phyloP scores from a whole-genome alignment of 2,329 filamentous ascomycete species.

The Stagonosporopsis rhizophila region DNA sequence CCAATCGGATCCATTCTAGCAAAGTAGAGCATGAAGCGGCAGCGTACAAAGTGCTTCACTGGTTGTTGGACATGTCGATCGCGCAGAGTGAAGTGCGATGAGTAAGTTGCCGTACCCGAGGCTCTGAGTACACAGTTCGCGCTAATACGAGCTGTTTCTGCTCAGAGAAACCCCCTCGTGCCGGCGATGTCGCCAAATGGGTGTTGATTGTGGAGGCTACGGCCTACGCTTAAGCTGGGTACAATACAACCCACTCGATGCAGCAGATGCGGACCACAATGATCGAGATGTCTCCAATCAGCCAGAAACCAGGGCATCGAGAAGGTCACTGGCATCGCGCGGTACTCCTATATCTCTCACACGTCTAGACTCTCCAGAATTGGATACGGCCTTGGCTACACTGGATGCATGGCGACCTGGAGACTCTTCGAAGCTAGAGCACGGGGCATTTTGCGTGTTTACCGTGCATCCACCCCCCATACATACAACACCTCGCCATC shows the following conservation, averaged over 20 bases:
- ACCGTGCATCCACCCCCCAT: not conserved
- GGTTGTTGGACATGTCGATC: constrained; percentile 25
- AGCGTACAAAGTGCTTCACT: constrained; percentile 21
- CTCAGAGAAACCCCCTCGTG: constrained; percentile 11
- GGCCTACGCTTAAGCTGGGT: constrained; percentile 20
- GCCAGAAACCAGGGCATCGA: constrained; percentile 1
- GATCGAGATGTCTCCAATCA: not conserved
- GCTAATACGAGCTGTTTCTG: not conserved
- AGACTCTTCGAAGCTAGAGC: not conserved
- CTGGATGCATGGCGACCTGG: constrained; percentile 16
- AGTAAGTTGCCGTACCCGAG: constrained; percentile 4
- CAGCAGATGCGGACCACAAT: not conserved
- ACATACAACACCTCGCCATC: not conserved
- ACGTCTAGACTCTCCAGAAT: constrained; percentile 5
- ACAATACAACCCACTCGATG: constrained; percentile 10
- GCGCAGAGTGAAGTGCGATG: constrained; percentile 23
- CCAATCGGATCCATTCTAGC: not conserved
- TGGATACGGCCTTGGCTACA: constrained; percentile 7
- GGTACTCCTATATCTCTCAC: not conserved
- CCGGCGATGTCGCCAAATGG: constrained; percentile 12
- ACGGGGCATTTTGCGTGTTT: constrained; percentile 17
- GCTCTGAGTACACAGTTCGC: not conserved
- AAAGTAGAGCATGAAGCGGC: constrained; percentile 10
- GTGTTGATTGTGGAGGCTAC: constrained; percentile 17
- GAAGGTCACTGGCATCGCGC: constrained; percentile 3